A percentile compares a stretch with the other conserved stretches of the same genome.
Evolutionary conservation across 306 rosid species (phyloP).

Genomic region (Vigna radiata): DNA sequence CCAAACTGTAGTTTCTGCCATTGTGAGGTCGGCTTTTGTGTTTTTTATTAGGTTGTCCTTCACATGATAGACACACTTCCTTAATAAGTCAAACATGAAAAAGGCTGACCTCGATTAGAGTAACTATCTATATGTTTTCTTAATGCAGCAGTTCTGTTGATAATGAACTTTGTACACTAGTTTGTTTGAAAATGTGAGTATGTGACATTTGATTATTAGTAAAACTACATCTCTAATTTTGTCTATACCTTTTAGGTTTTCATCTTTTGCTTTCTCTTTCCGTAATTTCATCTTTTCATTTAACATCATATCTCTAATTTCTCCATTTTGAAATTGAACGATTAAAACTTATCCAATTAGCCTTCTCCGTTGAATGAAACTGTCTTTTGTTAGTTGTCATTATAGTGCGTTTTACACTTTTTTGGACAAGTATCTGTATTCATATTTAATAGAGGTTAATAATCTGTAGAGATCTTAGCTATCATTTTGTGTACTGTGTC

Average conservation of each 20-base stretch:
- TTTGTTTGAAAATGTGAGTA: background rate
- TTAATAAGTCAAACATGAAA: background rate
- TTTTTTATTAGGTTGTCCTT: background rate
- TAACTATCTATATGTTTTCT: background rate
- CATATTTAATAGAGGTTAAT: constrained; percentile 15
- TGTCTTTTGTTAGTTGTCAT: constrained; percentile 7
- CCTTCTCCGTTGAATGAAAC: background rate
- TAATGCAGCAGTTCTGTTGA: background rate
- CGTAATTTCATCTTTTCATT: no score
- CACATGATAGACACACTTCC: background rate
- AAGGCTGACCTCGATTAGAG: background rate
- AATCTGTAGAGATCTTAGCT: constrained; percentile 1
- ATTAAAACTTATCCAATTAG: background rate
- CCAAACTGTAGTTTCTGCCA: constrained; percentile 15
- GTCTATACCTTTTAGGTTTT: background rate
- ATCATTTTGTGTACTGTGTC: constrained; percentile 13
- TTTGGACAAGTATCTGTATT: background rate
- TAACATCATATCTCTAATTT: no score
- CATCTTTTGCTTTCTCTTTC: constrained; percentile 1
- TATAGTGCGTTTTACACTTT: background rate
- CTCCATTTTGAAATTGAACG: background rate
- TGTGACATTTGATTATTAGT: background rate
- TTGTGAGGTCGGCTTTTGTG: background rate
- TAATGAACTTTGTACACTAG: constrained; percentile 17
- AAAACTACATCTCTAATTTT: background rate